Evolutionary conservation across 495 filamentous ascomycete genomes (phyloP), one percentile per base, ranked within the genome.

Genomic region (Neurospora intermedia): DNA sequence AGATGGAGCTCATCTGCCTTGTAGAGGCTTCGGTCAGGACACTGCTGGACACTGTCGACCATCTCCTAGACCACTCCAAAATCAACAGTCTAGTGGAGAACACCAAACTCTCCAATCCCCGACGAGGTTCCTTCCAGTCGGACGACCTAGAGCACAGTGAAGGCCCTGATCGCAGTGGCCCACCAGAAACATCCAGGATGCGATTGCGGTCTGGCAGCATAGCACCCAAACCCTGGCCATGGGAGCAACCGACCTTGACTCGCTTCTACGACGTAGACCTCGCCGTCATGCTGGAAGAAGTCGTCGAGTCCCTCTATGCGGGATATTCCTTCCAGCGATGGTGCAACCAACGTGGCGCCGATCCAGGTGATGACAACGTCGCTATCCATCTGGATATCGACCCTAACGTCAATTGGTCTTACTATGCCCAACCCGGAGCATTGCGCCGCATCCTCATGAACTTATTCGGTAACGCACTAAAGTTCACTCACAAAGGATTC

Each of bases 401-500:
- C 31, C 81, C 81, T 10, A 76, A 82, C 6, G 82, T 83, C 20
- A 84, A 88, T 48, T 93, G 89, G 83, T 73, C 86, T 15, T 93
- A 92, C 79, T 83, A 83, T 6, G 88, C 89, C 0, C 90, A 94
- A 48, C 90, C 91, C 0, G 92, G 92, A 6, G 92, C 91, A 4
- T 80, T 93, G 46, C 86, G 91, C 20, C 88, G 93, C 3, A 87
- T 94, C 54, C 86, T 96, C 42, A 92, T 94, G 90, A 94, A 96
- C 75, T 74, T 95, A 2, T 90, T 93, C 71, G 91, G 93, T 20
- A 96, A 96, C 79, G 89, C 93, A 0, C 86, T 95, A 76, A 96
- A 96, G 75, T 94, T 93, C 75, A 94, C 90, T 7, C 84, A 84
- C 9, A 80, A 83, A 2, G 93, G 93, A 6, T 88, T 84, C 70